Conservation (phyloP, 495 filamentous ascomycete genomes). For the Xylaria curta region DNA sequence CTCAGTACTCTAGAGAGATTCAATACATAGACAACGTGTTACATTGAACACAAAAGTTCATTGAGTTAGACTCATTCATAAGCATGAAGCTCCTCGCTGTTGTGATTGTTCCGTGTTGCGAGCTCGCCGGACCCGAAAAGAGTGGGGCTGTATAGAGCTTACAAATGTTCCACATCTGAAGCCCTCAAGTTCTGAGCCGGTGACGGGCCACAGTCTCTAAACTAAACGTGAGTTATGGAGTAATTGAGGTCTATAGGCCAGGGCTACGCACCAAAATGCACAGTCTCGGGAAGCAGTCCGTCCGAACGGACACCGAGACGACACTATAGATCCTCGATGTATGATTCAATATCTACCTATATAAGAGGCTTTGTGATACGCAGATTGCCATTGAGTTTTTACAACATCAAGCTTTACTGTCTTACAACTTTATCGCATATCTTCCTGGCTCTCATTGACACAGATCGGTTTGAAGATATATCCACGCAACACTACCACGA, state of each 20-base stretch:
- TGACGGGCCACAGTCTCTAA: not conserved
- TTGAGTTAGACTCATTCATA: not conserved
- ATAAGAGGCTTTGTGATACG: not conserved
- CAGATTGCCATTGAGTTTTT: not conserved
- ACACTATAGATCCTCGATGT: not conserved
- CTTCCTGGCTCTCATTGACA: not conserved
- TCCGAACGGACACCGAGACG: conserved; percentile 15
- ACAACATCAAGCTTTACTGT: not conserved
- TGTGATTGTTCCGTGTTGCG: conserved; percentile 18
- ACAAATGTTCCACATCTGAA: conserved; percentile 1
- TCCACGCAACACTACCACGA: not conserved
- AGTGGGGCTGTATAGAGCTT: not conserved
- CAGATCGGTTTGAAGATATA: not conserved
- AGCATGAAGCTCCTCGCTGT: conserved; percentile 6
- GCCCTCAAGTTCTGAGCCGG: not conserved
- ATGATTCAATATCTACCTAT: not conserved
- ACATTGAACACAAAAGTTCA: not conserved
- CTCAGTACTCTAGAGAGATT: too few relatives aligned
- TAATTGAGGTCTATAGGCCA: not conserved
- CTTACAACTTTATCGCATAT: not conserved
- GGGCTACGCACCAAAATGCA: not conserved
- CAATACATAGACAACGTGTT: too few relatives aligned
- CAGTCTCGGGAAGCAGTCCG: not conserved
- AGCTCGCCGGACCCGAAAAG: conserved; percentile 6
- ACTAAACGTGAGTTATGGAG: not conserved